Evolutionary conservation across 2,329 filamentous ascomycete genomes (phyloP).

Genomic region (Aspergillaceae sp.): DNA sequence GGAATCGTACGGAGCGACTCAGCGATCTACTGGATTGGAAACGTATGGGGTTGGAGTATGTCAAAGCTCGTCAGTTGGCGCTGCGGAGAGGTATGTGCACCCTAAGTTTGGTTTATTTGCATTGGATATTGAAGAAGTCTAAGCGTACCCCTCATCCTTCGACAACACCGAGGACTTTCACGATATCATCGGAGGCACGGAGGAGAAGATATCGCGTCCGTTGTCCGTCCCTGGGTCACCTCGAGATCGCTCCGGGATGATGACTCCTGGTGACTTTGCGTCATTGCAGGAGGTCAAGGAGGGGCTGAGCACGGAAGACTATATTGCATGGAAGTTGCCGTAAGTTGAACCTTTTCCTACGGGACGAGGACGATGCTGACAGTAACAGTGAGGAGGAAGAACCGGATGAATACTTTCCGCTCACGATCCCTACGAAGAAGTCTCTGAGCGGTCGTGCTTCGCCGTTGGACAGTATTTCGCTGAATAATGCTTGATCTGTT

Average conservation of each 20-base stretch:
- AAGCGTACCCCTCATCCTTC: conserved; percentile 82
- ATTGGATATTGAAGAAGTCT: conserved; percentile 3
- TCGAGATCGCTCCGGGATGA: conserved; percentile 85
- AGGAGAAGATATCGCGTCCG: conserved; percentile 90
- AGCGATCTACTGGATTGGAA: conserved; percentile 98
- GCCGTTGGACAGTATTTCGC: conserved; percentile 26
- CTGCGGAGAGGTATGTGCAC: conserved; percentile 54
- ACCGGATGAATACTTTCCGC: conserved; percentile 63
- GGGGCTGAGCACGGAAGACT: conserved; percentile 90
- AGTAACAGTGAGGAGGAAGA: conserved; percentile 79
- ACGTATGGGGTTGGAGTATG: conserved; percentile 98
- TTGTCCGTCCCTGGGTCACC: conserved; percentile 92
- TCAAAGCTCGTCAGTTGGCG: conserved; percentile 91
- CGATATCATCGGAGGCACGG: conserved; percentile 83
- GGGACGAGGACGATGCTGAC: conserved; percentile 1
- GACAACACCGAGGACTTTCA: conserved; percentile 67
- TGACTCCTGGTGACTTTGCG: conserved; percentile 97
- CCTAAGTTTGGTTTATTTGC: background rate
- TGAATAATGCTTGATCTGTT: conserved; percentile 18
- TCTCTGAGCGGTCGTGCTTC: conserved; percentile 27
- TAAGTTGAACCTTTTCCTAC: conserved; percentile 49
- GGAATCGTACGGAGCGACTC: conserved; percentile 89
- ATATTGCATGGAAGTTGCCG: conserved; percentile 96
- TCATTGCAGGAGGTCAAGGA: conserved; percentile 91
- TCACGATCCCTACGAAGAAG: conserved; percentile 52